Evolutionary conservation across 306 rosid genomes (phyloP).

Genomic region (Fragaria nilgerrensis): DNA sequence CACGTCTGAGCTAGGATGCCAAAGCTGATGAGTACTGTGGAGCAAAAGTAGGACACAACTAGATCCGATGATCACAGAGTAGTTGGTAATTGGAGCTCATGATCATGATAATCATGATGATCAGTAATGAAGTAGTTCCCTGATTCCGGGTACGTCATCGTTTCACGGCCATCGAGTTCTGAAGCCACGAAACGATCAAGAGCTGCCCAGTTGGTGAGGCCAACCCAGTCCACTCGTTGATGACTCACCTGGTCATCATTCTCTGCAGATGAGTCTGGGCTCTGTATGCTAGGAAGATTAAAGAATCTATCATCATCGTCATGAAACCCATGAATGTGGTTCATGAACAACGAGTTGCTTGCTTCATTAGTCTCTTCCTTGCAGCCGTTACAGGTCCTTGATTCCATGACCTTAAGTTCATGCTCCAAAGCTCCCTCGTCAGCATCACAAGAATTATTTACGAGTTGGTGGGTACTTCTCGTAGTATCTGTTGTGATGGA

Average conservation of each 20-base stretch:
- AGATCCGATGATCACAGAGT: too few species aligned
- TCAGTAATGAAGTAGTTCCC: too few species aligned
- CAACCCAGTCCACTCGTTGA: conserved; percentile 23
- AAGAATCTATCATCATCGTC: conserved; percentile 41
- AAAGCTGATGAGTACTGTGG: too few species aligned
- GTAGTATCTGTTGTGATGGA: conserved; percentile 31
- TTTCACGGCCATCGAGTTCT: conserved; percentile 52
- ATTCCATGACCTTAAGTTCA: conserved; percentile 58
- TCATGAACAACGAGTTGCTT: not conserved
- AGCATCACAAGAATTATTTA: conserved; percentile 28
- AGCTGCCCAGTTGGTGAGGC: conserved; percentile 61
- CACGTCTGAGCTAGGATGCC: too few species aligned
- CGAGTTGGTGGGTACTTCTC: conserved; percentile 37
- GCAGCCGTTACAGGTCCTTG: conserved; percentile 27
- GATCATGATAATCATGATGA: too few species aligned
- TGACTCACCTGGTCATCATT: conserved; percentile 5
- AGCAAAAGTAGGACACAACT: too few species aligned
- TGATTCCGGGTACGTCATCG: too few species aligned
- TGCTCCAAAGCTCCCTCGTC: conserved; percentile 64
- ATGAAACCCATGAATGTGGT: conserved; percentile 7
- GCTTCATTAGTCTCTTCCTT: conserved; percentile 55
- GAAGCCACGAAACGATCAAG: conserved; percentile 84
- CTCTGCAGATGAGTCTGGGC: conserved; percentile 49
- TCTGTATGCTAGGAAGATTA: conserved; percentile 73
- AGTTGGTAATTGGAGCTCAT: too few species aligned